A percentile compares a stretch with the other conserved stretches of the same genome.
phyloP scores from a whole-genome alignment of 2,329 filamentous ascomycete species.

The Scytalidium lignicola region DNA sequence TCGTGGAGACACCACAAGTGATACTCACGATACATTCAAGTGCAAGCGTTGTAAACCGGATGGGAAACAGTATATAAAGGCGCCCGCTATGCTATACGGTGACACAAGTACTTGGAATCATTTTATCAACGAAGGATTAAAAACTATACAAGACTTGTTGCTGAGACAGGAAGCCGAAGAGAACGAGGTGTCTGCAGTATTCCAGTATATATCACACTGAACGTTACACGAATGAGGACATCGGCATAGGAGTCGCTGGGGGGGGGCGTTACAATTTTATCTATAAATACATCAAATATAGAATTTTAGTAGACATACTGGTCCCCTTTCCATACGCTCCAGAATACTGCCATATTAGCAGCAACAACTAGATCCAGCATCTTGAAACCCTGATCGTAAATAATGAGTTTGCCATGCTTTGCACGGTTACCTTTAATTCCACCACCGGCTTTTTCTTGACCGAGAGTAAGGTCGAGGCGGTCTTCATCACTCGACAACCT shows the following conservation, averaged over 20 bases:
- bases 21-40: constrained; percentile 98
- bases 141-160: constrained; percentile 83
- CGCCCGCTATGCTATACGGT: constrained; percentile 91
- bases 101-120: constrained; percentile 99
- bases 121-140: constrained; percentile 76
- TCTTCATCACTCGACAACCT: constrained; percentile 30
- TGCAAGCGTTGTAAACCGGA: constrained; percentile 91
- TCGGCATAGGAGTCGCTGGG: neutral
- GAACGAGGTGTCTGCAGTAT: constrained; percentile 83
- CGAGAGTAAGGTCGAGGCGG: constrained; percentile 67
- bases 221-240: neutral
- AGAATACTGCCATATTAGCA: constrained; percentile 90
- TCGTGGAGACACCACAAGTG: constrained; percentile 74
- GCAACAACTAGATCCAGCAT: constrained; percentile 93
- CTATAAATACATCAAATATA: neutral
- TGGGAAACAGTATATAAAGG: constrained; percentile 82
- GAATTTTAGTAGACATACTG: neutral
- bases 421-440: constrained; percentile 80
- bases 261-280: neutral
- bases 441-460: constrained; percentile 78
- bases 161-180: constrained; percentile 79
- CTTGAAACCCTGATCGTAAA: constrained; percentile 84
- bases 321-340: constrained; percentile 68
- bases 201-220: constrained; percentile 95
- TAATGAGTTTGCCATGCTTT: constrained; percentile 89